Base-by-base conservation (phyloP, 352 stramenopile species). In the Pythium periplocum region DNA sequence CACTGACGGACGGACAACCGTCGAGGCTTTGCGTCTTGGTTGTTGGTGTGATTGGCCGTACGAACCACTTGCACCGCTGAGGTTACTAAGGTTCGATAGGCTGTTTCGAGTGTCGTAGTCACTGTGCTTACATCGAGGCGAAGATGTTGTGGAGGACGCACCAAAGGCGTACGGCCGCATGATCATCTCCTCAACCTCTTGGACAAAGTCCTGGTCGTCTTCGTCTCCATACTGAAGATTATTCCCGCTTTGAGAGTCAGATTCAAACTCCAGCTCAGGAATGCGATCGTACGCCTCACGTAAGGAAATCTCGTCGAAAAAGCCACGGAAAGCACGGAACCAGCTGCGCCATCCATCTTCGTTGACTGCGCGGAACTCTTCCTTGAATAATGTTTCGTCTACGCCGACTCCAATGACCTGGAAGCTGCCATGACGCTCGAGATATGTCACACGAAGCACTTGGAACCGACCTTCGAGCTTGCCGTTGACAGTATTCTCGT, bases 401-500 rank as follows among this genome's bases (percentile, higher is more conserved):
- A 34, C 11, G 34, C 69, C 65, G 5, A 83, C 68, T 36, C 71
- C 70, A 34, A 86, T 79, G 35, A 86, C 62, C 38, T 78, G 59
- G 54, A 86, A 86, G 47, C 65, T 69, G 50, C 77, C 66, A 45
- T 72, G 71, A 50, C 67, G 72, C 41, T 82, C 70, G 5, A 69
- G 73, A 8, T 81, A 55, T 30, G 68, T 57, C 35, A 80, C 75
- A 4, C 68, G 70, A 31, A 86, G 56, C 26, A 86, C 51, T 17
- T 78, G 68, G 37, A 78, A 80, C 17, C 70, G 70, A 26, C 68
- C 67, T 40, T 75, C 70, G 5, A 86, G 53, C 8, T 53, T 53
- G 1, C 75, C 72, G 44, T 86, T 83, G 12, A 86, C 59, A 6
- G 68, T 79, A 55, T 86, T 70, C 43, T 86, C 72, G 51, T 62